Percentiles rank a stretch among this genome's conserved stretches.
Conservation (phyloP, 495 filamentous ascomycete species). For the Aspergillus bertholletiae region DNA sequence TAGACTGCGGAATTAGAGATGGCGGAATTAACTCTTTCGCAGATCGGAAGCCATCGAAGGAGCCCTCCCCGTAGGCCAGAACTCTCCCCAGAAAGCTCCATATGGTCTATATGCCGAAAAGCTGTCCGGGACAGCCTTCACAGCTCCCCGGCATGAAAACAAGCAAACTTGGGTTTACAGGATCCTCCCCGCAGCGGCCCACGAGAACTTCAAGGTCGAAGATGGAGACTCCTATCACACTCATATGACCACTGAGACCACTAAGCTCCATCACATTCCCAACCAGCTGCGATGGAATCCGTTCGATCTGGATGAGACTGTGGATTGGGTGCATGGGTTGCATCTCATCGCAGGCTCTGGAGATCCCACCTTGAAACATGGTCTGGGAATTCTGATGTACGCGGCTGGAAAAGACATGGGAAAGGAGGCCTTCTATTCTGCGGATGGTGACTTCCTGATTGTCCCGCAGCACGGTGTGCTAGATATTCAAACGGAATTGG, state of each 20-base stretch:
- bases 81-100: conserved; percentile 84
- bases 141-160: conserved; percentile 84
- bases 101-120: conserved; percentile 89
- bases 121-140: conserved; percentile 91
- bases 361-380: conserved; percentile 75
- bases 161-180: conserved; percentile 94
- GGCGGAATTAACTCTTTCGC: conserved; percentile 5
- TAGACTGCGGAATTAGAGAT: background rate
- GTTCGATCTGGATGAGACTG: conserved; percentile 69
- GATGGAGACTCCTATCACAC: conserved; percentile 54
- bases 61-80: conserved; percentile 64
- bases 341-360: conserved; percentile 78
- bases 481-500: conserved; percentile 83
- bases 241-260: conserved; percentile 42
- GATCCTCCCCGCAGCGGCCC: conserved; percentile 78
- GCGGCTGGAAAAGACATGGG: conserved; percentile 80
- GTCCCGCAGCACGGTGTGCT: conserved; percentile 80
- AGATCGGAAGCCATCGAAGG: conserved; percentile 54
- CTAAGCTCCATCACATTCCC: conserved; percentile 63
- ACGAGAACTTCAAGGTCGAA: conserved; percentile 64
- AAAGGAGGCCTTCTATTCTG: conserved; percentile 77
- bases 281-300: conserved; percentile 93
- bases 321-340: conserved; percentile 78
- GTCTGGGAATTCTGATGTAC: conserved; percentile 79
- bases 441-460: conserved; percentile 85